Evolutionary conservation across 1,284 basidiomycete species (phyloP).

Genomic region (Rhodotorula sp.): DNA sequence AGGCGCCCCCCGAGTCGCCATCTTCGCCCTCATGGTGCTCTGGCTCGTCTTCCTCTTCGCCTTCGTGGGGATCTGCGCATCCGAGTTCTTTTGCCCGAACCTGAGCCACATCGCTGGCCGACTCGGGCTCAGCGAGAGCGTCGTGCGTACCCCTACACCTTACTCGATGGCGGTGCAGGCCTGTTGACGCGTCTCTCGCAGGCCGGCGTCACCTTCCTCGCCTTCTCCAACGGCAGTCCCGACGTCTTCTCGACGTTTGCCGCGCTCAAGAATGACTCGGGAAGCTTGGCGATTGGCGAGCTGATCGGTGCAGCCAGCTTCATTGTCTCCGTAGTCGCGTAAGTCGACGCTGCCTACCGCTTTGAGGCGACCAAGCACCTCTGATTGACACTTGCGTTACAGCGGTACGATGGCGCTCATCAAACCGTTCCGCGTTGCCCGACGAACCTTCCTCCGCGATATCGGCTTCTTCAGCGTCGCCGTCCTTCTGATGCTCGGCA

Average conservation of each 20-base stretch:
- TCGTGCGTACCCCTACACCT: conserved; percentile 52
- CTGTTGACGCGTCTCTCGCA: conserved; percentile 6
- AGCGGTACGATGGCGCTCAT: conserved; percentile 93
- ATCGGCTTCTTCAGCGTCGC: conserved; percentile 87
- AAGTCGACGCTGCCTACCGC: not conserved
- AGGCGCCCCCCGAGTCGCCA: conserved; percentile 53
- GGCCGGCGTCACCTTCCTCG: conserved; percentile 84
- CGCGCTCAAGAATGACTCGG: conserved; percentile 80
- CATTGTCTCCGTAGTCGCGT: conserved; percentile 85
- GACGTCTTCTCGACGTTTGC: conserved; percentile 94
- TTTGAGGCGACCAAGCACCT: conserved; percentile 58
- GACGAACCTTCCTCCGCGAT: conserved; percentile 81
- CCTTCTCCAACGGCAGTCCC: conserved; percentile 89
- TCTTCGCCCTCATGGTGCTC: conserved; percentile 62
- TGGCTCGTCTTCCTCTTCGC: conserved; percentile 82
- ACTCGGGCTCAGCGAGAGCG: conserved; percentile 80
- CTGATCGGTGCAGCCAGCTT: conserved; percentile 92
- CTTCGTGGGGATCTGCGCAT: conserved; percentile 81
- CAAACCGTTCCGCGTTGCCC: conserved; percentile 81
- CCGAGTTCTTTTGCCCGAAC: conserved; percentile 95
- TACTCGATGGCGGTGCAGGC: not conserved
- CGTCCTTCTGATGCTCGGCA: conserved; percentile 67
- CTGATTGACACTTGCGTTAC: conserved; percentile 12
- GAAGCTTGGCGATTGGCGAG: conserved; percentile 89
- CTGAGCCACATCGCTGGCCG: conserved; percentile 74